Percentiles rank a stretch among this genome's conserved stretches.
Conservation (phyloP, 2,329 filamentous ascomycete species). For the Diaporthe humulicola region DNA sequence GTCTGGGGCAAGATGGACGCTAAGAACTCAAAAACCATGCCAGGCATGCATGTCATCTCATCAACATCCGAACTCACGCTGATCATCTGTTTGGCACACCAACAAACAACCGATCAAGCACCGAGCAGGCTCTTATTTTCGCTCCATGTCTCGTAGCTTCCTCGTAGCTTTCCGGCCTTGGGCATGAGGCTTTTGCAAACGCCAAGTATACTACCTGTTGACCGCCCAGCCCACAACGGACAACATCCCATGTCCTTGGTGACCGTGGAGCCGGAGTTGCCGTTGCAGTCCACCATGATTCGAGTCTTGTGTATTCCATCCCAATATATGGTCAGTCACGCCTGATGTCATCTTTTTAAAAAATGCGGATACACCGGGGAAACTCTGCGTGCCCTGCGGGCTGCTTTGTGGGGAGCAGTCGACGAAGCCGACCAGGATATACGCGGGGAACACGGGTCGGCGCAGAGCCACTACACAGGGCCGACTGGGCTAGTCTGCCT, state of each 20-base stretch:
- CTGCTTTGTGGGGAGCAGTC: constrained; percentile 10
- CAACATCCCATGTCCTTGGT: background rate
- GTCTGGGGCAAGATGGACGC: background rate
- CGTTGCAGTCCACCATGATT: background rate
- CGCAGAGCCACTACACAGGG: background rate
- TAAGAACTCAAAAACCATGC: background rate
- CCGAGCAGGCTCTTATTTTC: background rate
- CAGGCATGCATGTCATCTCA: constrained; percentile 21
- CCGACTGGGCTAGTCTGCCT: background rate
- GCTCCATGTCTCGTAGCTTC: constrained; percentile 14
- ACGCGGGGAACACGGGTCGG: constrained; percentile 12
- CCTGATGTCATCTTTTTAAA: constrained; percentile 9
- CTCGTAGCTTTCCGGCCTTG: background rate
- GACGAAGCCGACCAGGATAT: background rate
- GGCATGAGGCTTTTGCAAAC: constrained; percentile 7
- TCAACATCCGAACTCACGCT: constrained; percentile 7
- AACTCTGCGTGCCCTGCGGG: background rate
- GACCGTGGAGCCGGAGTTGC: constrained; percentile 13
- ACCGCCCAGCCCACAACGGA: background rate
- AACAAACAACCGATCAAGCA: background rate
- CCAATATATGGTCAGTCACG: background rate
- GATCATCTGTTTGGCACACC: constrained; percentile 1
- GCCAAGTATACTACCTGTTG: background rate
- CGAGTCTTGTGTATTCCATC: background rate
- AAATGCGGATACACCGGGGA: constrained; percentile 22